These are phyloP conservation scores for Aspergillus sp. DNA, from an alignment of 2,329 filamentous ascomycete species.

Conservation along the genomic window DNA sequence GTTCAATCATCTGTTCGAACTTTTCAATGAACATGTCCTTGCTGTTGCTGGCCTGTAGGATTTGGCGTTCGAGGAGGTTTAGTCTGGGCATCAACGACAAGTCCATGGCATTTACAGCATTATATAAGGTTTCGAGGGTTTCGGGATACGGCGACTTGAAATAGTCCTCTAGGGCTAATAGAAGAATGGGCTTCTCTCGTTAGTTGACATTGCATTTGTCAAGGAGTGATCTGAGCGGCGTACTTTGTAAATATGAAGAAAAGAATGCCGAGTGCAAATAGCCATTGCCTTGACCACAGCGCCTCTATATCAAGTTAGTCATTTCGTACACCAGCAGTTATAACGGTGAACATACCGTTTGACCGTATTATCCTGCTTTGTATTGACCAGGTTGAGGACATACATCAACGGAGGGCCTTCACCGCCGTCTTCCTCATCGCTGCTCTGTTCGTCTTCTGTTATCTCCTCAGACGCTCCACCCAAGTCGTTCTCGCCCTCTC, in stretches of 20 bases:
- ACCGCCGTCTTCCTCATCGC: constrained; percentile 68
- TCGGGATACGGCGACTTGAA: constrained; percentile 89
- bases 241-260: constrained; percentile 98
- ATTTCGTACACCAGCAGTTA: not conserved
- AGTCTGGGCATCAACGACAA: constrained; percentile 88
- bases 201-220: constrained; percentile 1
- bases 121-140: constrained; percentile 84
- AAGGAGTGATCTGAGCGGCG: constrained; percentile 23
- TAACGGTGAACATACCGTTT: constrained; percentile 60
- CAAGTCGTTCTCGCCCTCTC: constrained; percentile 52
- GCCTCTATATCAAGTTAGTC: constrained; percentile 61
- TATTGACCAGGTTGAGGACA: constrained; percentile 96
- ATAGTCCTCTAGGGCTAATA: constrained; percentile 93
- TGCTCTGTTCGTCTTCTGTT: constrained; percentile 49
- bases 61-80: constrained; percentile 79
- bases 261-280: constrained; percentile 95
- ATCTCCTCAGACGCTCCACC: constrained; percentile 55
- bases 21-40: constrained; percentile 98
- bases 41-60: constrained; percentile 87
- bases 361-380: constrained; percentile 90
- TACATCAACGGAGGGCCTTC: constrained; percentile 94
- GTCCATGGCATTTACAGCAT: constrained; percentile 96
- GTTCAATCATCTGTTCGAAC: constrained; percentile 91
- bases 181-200: constrained; percentile 71
- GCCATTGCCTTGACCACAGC: constrained; percentile 98